Evolutionary conservation across 2,329 filamentous ascomycete genomes (phyloP).

Genomic region (Fusarium sp.): DNA sequence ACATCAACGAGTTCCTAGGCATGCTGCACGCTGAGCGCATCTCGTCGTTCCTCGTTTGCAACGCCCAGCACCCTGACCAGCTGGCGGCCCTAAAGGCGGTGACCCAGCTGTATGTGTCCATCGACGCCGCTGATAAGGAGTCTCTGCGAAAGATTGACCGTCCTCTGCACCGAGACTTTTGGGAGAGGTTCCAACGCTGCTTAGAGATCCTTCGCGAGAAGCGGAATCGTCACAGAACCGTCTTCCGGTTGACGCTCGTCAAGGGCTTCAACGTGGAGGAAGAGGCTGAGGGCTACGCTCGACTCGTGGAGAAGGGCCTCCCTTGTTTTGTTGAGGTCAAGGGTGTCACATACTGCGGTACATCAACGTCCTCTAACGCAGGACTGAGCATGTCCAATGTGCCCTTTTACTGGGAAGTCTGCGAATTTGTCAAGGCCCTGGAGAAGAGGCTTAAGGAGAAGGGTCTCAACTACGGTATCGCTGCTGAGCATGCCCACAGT

Average conservation of each 20-base stretch:
- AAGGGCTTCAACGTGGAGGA: conserved; percentile 99
- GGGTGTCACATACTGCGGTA: conserved; percentile 97
- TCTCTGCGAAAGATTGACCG: conserved; percentile 89
- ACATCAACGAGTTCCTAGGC: conserved; percentile 91
- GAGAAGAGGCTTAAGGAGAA: conserved; percentile 75
- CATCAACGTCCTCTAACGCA: conserved; percentile 83
- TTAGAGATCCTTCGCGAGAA: conserved; percentile 89
- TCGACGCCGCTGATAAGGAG: conserved; percentile 92
- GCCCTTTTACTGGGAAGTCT: conserved; percentile 93
- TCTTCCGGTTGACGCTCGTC: conserved; percentile 94
- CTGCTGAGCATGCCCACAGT: conserved; percentile 93
- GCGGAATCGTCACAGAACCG: conserved; percentile 87
- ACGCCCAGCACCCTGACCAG: conserved; percentile 95
- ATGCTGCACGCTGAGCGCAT: conserved; percentile 90
- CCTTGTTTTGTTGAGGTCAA: conserved; percentile 97
- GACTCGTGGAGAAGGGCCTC: conserved; percentile 85
- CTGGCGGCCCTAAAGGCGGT: conserved; percentile 84
- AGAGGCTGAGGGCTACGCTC: conserved; percentile 89
- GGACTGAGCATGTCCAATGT: conserved; percentile 98
- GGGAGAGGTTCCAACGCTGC: conserved; percentile 94
- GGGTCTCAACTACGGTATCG: conserved; percentile 88
- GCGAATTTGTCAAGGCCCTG: conserved; percentile 82
- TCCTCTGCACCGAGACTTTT: conserved; percentile 94
- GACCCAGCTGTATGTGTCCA: conserved; percentile 96
- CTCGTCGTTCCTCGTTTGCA: conserved; percentile 95